Percentiles rank a stretch among this genome's conserved stretches.
These are phyloP conservation scores for Saccharomycopsis fibuligera DNA, from an alignment of 805 yeast species.

Conservation along the genomic window DNA sequence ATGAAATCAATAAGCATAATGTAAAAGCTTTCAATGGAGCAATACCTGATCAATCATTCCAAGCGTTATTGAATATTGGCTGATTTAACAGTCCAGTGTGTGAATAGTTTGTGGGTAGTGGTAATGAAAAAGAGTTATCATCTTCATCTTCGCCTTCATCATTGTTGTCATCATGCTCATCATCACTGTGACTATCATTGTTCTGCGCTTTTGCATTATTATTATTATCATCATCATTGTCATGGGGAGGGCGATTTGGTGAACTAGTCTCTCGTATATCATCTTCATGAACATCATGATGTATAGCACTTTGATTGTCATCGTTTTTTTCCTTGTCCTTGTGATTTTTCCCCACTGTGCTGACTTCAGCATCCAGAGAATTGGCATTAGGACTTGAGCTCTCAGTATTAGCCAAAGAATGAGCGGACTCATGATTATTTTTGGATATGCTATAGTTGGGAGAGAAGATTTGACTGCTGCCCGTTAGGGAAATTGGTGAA, in stretches of 20 bases:
- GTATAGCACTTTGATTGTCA: neutral
- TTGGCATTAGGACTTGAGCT: no score
- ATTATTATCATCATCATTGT: neutral
- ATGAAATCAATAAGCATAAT: no score
- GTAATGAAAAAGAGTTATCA: constrained; percentile 50
- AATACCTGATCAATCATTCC: constrained; percentile 2
- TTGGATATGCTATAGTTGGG: no score
- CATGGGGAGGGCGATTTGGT: neutral
- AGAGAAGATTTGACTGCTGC: no score
- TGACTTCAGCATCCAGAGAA: neutral
- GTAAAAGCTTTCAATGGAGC: no score
- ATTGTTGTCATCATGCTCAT: constrained; percentile 22
- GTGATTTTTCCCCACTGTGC: neutral
- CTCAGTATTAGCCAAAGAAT: no score
- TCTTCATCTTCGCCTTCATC: constrained; percentile 22
- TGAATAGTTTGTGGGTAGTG: constrained; percentile 27
- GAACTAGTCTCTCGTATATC: neutral
- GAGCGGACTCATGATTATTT: no score
- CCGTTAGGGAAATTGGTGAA: no score
- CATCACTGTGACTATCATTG: constrained; percentile 10
- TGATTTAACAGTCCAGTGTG: neutral
- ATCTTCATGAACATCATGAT: neutral
- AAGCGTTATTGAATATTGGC: constrained; percentile 2
- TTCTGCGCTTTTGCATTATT: neutral
- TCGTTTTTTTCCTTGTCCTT: neutral